These are phyloP conservation scores for Agaricales sp. DNA, from an alignment of 1,284 basidiomycete species.

Conservation along the genomic window DNA sequence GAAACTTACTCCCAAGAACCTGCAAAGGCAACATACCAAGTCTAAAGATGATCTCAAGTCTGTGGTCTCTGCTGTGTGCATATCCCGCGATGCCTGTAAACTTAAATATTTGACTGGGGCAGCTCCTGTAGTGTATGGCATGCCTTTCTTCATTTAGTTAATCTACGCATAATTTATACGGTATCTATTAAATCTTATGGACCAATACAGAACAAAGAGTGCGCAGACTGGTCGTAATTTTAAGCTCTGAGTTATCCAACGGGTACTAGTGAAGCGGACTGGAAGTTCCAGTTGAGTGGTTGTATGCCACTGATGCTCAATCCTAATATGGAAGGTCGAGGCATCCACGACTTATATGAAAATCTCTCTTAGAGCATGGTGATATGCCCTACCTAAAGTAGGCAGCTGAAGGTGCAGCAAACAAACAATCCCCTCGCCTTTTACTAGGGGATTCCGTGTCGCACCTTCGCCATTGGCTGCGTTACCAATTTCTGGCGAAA, in stretches of 20 bases:
- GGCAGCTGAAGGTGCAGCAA: neutral
- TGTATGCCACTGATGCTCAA: neutral
- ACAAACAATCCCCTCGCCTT: neutral
- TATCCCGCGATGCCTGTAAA: slow-evolving; percentile 74
- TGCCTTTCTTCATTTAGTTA: too few species aligned
- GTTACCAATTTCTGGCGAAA: neutral
- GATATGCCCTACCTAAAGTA: neutral
- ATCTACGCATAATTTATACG: slow-evolving; percentile 40
- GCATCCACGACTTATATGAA: neutral
- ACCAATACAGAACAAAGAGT: too few species aligned
- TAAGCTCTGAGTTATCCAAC: too few species aligned
- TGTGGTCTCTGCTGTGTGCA: slow-evolving; percentile 72
- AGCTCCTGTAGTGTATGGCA: slow-evolving; percentile 89
- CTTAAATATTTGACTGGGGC: slow-evolving; percentile 94
- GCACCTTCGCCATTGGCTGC: neutral
- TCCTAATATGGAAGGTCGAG: neutral
- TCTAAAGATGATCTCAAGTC: slow-evolving; percentile 29
- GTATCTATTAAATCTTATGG: neutral
- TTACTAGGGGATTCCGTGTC: neutral
- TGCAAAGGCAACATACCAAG: slow-evolving; percentile 14
- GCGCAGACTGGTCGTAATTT: too few species aligned
- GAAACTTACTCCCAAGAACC: slow-evolving; percentile 36
- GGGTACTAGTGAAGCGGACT: neutral
- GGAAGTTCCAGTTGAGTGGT: neutral
- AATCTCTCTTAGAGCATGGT: neutral